Conservation (phyloP, 305 asterid species). For the Plantago coronopus region DNA sequence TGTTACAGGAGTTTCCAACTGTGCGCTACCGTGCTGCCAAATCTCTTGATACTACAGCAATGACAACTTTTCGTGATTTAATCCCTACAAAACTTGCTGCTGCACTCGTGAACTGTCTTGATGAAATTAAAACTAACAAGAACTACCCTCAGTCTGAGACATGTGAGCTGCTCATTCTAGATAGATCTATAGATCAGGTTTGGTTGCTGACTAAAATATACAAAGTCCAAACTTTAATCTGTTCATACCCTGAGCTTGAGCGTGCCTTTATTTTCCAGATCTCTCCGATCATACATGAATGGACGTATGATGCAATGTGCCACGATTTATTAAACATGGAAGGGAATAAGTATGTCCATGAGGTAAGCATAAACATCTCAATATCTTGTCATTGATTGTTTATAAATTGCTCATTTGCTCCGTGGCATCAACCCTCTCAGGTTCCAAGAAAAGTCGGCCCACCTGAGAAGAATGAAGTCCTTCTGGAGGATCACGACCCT, state of each 20-base stretch:
- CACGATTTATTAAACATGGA: slow-evolving; percentile 93
- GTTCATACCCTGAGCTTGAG: slow-evolving; percentile 7
- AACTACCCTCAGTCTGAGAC: slow-evolving; percentile 93
- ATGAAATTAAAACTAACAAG: slow-evolving; percentile 67
- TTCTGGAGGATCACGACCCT: slow-evolving; percentile 98
- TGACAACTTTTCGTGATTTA: slow-evolving; percentile 94
- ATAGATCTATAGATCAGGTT: slow-evolving; percentile 98
- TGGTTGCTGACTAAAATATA: slow-evolving; percentile 10
- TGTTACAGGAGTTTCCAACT: slow-evolving; percentile 85
- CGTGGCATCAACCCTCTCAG: slow-evolving; percentile 42
- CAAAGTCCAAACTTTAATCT: background rate
- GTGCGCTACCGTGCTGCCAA: slow-evolving; percentile 95
- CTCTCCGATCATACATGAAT: slow-evolving; percentile 97
- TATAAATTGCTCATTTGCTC: slow-evolving; percentile 17
- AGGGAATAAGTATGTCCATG: slow-evolving; percentile 92
- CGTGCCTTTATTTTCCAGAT: slow-evolving; percentile 43
- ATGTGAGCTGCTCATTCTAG: slow-evolving; percentile 92
- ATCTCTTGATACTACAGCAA: slow-evolving; percentile 86
- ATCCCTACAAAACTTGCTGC: slow-evolving; percentile 99
- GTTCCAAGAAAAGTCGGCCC: slow-evolving; percentile 77
- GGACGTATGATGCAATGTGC: slow-evolving; percentile 99
- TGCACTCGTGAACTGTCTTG: slow-evolving; percentile 81
- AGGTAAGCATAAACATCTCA: slow-evolving; percentile 55
- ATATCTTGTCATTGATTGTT: slow-evolving; percentile 14
- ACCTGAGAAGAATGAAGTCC: slow-evolving; percentile 94